Percentiles rank a stretch among this genome's conserved stretches.
Conservation (phyloP, 2,329 filamentous ascomycete species). For the Hypoxylon sp. region DNA sequence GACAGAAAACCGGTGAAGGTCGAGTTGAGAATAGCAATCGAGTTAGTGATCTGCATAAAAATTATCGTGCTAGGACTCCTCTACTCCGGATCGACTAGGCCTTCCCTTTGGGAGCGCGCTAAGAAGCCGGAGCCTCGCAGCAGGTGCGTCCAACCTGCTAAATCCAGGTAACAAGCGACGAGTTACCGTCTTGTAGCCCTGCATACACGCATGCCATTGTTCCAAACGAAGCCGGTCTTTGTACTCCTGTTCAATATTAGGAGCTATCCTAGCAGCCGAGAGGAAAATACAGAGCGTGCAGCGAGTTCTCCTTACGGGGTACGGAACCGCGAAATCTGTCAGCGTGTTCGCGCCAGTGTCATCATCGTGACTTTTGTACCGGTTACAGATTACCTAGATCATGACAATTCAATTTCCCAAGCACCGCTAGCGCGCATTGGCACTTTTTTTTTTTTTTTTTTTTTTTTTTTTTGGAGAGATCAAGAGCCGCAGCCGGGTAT, state of each 20-base stretch:
- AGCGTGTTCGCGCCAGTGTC: conserved; percentile 6
- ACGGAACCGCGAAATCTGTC: background rate
- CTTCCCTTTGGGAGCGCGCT: conserved; percentile 23
- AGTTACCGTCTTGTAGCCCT: conserved; percentile 23
- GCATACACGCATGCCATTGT: conserved; percentile 17
- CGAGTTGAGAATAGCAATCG: background rate
- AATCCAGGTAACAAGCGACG: conserved; percentile 24
- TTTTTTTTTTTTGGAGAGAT: no score
- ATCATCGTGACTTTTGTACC: conserved; percentile 21
- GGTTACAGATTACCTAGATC: conserved; percentile 24
- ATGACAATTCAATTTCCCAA: conserved; percentile 27
- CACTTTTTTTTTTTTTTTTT: no score
- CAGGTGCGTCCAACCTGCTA: conserved; percentile 4
- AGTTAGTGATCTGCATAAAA: conserved; percentile 9
- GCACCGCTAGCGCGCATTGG: conserved; percentile 22
- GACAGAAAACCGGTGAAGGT: no score
- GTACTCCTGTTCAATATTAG: no score
- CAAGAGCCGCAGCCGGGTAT: conserved; percentile 26
- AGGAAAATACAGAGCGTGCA: conserved; percentile 1
- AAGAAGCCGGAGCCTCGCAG: conserved; percentile 23
- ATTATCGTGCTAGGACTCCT: conserved; percentile 1
- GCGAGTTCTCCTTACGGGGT: background rate
- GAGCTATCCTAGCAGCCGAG: background rate
- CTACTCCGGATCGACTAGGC: conserved; percentile 28
- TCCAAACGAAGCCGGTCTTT: no score